These are phyloP conservation scores for Lathyrus sativus DNA, from an alignment of 306 rosid species.

Conservation along the genomic window DNA sequence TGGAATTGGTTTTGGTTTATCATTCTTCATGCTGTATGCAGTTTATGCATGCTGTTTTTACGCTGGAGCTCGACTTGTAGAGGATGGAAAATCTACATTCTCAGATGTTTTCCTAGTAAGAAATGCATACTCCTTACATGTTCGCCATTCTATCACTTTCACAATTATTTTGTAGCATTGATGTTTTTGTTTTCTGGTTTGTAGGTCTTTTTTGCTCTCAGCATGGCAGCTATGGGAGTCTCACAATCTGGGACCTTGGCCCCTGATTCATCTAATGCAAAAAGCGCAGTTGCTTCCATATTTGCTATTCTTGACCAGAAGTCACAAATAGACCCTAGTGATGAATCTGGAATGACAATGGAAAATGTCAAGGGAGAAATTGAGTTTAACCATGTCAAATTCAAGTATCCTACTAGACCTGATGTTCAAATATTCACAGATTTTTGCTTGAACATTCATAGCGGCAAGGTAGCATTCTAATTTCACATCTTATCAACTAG, in stretches of 20 bases:
- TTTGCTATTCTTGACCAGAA: constrained; percentile 72
- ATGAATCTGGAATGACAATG: constrained; percentile 50
- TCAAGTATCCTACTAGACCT: constrained; percentile 74
- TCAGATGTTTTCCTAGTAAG: constrained; percentile 60
- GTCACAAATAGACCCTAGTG: constrained; percentile 63
- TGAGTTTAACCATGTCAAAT: constrained; percentile 61
- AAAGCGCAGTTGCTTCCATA: constrained; percentile 61
- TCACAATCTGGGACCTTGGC: constrained; percentile 58
- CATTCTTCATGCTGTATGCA: constrained; percentile 50
- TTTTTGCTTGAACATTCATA: constrained; percentile 61
- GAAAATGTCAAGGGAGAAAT: constrained; percentile 67
- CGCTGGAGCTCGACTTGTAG: constrained; percentile 61
- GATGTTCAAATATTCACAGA: constrained; percentile 62
- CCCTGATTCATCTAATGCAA: constrained; percentile 60
- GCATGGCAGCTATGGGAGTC: constrained; percentile 58
- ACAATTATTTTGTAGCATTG: constrained; percentile 7
- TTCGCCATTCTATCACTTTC: constrained; percentile 7
- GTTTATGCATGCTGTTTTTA: constrained; percentile 58
- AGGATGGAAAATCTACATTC: constrained; percentile 48
- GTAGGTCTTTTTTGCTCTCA: constrained; percentile 75
- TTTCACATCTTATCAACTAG: background rate
- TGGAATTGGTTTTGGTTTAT: constrained; percentile 62
- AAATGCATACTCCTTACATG: constrained; percentile 27
- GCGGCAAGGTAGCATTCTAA: constrained; percentile 60
- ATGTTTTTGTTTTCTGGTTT: constrained; percentile 10